Evolutionary conservation across 2,329 filamentous ascomycete species (phyloP).

Genomic region (Zasmidium cellare): DNA sequence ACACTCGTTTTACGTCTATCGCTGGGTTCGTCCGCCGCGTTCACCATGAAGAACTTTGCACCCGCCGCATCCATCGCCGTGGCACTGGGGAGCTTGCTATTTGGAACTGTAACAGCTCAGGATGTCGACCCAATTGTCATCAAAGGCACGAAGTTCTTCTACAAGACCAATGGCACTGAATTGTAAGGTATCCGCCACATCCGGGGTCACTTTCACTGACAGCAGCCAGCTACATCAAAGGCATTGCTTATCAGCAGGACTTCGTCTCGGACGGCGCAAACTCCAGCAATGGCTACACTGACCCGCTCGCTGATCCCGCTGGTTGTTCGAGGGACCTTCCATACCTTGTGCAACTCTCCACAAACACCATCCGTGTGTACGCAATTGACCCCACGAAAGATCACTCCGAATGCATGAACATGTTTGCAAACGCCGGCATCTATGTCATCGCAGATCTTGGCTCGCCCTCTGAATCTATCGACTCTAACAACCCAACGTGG

Average conservation of each 20-base stretch:
- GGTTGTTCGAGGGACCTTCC: conserved; percentile 83
- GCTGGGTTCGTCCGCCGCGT: too few relatives aligned
- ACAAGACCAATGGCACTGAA: conserved; percentile 73
- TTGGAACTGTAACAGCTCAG: conserved; percentile 46
- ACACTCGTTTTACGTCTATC: neutral
- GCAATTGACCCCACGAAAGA: conserved; percentile 78
- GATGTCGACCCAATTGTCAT: conserved; percentile 64
- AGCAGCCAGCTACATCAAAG: conserved; percentile 71
- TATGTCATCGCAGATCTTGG: conserved; percentile 92
- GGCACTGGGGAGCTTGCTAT: conserved; percentile 5
- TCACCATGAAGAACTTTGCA: neutral
- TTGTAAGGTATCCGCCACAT: conserved; percentile 52
- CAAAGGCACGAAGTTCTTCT: conserved; percentile 89
- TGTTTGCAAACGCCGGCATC: conserved; percentile 82
- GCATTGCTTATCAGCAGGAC: conserved; percentile 91
- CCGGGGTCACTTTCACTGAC: neutral
- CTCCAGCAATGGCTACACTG: conserved; percentile 63
- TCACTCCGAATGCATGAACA: conserved; percentile 80
- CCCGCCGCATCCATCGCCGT: neutral
- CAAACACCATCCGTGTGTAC: conserved; percentile 94
- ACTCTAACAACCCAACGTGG: conserved; percentile 77
- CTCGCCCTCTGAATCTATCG: conserved; percentile 77
- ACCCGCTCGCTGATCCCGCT: conserved; percentile 74
- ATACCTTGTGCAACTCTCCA: conserved; percentile 72
- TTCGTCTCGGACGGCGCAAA: conserved; percentile 43